Conservation (phyloP, 192 early-diverging fungal species). For the Helicostylum pulchrum region DNA sequence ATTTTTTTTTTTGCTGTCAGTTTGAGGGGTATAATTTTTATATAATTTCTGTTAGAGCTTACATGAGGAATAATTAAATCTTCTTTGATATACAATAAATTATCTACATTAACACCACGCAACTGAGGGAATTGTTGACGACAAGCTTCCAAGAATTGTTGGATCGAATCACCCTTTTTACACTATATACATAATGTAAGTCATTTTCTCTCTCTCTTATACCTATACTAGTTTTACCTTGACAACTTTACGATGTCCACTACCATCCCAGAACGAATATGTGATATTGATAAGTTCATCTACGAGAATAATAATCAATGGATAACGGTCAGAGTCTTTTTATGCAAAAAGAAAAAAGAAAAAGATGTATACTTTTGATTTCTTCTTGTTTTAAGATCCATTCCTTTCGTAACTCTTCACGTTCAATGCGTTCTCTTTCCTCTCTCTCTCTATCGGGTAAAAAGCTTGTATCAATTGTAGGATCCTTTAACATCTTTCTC, state of each 20-base stretch:
- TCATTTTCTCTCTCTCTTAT: not conserved
- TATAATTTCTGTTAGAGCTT: constrained; percentile 24
- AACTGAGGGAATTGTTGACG: constrained; percentile 81
- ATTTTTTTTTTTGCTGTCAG: too few relatives aligned
- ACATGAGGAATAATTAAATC: constrained; percentile 95
- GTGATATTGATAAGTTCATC: constrained; percentile 81
- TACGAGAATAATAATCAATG: constrained; percentile 1
- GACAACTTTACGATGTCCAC: constrained; percentile 85
- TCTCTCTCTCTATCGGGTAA: constrained; percentile 89
- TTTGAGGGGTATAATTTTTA: not conserved
- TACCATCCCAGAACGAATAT: constrained; percentile 95
- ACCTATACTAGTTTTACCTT: constrained; percentile 37
- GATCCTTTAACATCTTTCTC: constrained; percentile 73
- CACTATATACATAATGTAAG: constrained; percentile 44
- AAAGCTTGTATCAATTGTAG: constrained; percentile 87
- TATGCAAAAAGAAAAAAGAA: not conserved
- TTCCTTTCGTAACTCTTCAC: constrained; percentile 74
- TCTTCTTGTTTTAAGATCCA: constrained; percentile 83
- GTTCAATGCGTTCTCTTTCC: constrained; percentile 62
- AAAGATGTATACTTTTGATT: constrained; percentile 62
- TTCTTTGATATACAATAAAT: constrained; percentile 90
- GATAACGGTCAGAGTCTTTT: not conserved
- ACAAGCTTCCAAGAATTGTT: constrained; percentile 81
- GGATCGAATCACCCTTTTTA: constrained; percentile 83
- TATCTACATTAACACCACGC: constrained; percentile 76